These are phyloP conservation scores for Dendrothele bispora DNA, from an alignment of 768 basidiomycete genomes.

Conservation along the genomic window DNA sequence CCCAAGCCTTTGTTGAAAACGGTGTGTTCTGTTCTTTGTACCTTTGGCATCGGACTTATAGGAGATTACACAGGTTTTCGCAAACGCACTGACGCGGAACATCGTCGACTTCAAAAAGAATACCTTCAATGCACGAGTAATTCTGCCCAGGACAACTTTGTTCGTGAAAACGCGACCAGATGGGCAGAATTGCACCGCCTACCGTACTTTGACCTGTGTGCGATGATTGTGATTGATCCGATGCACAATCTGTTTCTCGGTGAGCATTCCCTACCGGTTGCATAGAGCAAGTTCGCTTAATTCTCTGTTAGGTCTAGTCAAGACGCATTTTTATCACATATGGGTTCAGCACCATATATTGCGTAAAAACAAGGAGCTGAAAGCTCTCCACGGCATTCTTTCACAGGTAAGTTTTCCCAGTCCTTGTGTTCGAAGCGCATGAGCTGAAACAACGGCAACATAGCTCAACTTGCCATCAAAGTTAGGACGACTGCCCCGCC, in stretches of 20 bases:
- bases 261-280: background rate
- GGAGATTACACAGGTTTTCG: conserved; percentile 3
- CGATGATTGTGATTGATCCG: conserved; percentile 24
- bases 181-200: conserved; percentile 20
- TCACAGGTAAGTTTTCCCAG: too few species aligned
- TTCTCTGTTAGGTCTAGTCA: conserved; percentile 8
- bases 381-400: conserved; percentile 7
- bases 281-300: background rate
- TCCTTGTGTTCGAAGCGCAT: background rate
- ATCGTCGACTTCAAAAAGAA: too few species aligned
- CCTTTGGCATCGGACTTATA: background rate
- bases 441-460: background rate
- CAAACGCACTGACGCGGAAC: background rate
- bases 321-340: conserved; percentile 18
- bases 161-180: conserved; percentile 12
- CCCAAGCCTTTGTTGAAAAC: conserved; percentile 12
- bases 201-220: conserved; percentile 22
- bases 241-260: conserved; percentile 27
- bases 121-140: background rate
- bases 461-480: conserved; percentile 10
- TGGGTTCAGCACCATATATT: conserved; percentile 18
- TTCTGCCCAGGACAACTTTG: conserved; percentile 11
- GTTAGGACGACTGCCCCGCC: conserved; percentile 14
- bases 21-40: conserved; percentile 11
- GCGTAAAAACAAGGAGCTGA: conserved; percentile 8